Evolutionary conservation across 2,329 filamentous ascomycete species (phyloP).

Genomic region (Phoma sp.): DNA sequence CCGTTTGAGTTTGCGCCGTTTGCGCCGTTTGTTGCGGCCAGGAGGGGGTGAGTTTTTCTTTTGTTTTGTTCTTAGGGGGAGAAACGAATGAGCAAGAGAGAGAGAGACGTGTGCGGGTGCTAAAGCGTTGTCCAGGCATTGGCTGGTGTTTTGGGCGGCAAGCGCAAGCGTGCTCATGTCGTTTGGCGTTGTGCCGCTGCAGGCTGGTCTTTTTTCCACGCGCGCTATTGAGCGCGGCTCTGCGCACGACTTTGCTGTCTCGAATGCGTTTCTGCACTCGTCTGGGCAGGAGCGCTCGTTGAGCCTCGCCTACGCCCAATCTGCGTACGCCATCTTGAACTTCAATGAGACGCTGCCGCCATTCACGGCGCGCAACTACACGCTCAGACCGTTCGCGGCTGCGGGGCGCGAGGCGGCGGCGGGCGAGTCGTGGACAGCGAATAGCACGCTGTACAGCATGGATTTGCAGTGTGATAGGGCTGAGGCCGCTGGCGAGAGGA

Average conservation of each 20-base stretch:
- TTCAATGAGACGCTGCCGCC: slow-evolving; percentile 54
- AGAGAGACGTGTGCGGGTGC: not conserved
- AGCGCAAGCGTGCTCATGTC: slow-evolving; percentile 59
- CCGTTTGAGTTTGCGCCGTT: slow-evolving; percentile 57
- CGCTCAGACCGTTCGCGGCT: slow-evolving; percentile 52
- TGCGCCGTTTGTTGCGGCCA: slow-evolving; percentile 38
- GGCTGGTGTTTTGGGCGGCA: slow-evolving; percentile 59
- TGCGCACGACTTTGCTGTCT: slow-evolving; percentile 10
- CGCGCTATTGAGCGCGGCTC: slow-evolving; percentile 28
- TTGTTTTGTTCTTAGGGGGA: not conserved
- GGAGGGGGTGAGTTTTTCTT: not conserved
- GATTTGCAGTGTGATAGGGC: slow-evolving; percentile 40
- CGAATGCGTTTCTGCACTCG: slow-evolving; percentile 33
- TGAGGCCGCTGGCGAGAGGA: slow-evolving; percentile 1
- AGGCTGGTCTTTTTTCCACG: slow-evolving; percentile 60
- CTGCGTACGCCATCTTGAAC: slow-evolving; percentile 57
- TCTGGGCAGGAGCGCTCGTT: slow-evolving; percentile 40
- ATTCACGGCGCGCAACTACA: slow-evolving; percentile 54
- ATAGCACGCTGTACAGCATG: slow-evolving; percentile 38
- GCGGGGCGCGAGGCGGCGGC: slow-evolving; percentile 8
- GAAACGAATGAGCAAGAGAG: not conserved
- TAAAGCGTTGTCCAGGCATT: slow-evolving; percentile 52
- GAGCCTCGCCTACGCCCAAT: slow-evolving; percentile 52
- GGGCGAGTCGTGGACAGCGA: slow-evolving; percentile 31
- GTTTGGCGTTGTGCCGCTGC: slow-evolving; percentile 62